Evolutionary conservation across 495 filamentous ascomycete species (phyloP), one percentile per base, ranked within the genome.

Genomic region (Neurospora cerealis): DNA sequence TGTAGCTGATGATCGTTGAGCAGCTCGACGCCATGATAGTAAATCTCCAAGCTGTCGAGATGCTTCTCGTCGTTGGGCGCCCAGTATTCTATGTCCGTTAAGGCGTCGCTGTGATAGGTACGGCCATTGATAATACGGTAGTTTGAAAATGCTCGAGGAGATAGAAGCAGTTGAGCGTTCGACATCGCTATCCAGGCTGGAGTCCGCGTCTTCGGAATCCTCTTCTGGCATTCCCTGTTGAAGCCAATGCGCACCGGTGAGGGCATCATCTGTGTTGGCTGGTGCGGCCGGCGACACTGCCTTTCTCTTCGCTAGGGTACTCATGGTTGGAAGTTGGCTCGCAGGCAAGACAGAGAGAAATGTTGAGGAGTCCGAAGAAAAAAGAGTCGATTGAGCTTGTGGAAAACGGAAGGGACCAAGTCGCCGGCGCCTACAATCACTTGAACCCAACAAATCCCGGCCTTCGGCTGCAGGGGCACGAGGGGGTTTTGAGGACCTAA

Each of bases 111-210:
- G 39, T 82, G 81, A 62, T 75, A 84, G 15, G 81, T 83, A 24
- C 82, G 76, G 10, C 81, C 81, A 37, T 81, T 78, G 13, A 84
- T 75, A 8, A 74, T 80, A 11, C 81, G 75, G 76, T 85, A 86
- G 28, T 85, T 85, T 78, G 10, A 83, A 36, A 24, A 87, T 83
- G 70, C 79, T 83, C 3, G 83, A 80, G 11, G 82, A 78, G 28
- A 87, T 73, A 9, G 85, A 86, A 10, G 80, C 80, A 11, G 84
- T 86, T 15, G 78, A 81, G n/a, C 75, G 79, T 32, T 62, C 28
- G 24, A 24, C 13, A 62, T 62, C 54, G 24, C 54, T 62, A 1
- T 1, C 24, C 54, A 62, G 2, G 54, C 54, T 24, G 46, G 54
- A 62, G 13, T 62, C 13, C 6, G 21, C 54, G 5, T 62, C 54